These are phyloP conservation scores for Ottelia alismoides DNA, from an alignment of 106 monocot genomes.

Conservation along the genomic window DNA sequence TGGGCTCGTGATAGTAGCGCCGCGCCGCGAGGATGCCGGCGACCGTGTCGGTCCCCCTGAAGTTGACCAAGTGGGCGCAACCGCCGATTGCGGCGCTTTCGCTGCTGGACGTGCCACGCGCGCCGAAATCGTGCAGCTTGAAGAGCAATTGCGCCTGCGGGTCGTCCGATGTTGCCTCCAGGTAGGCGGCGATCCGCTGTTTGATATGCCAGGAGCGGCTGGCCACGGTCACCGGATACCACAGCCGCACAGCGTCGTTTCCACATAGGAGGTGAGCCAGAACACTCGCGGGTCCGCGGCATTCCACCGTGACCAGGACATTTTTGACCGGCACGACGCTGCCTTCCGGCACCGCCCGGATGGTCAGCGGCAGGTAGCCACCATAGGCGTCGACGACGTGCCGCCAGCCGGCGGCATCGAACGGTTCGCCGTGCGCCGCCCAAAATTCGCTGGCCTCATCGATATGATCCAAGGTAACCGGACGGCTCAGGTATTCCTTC, in stretches of 20 bases:
- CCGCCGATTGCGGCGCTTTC: neutral
- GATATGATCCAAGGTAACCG: neutral
- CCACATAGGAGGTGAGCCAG: neutral
- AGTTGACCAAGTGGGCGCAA: neutral
- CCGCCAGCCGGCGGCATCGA: neutral
- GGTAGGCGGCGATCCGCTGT: neutral
- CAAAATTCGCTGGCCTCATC: too few species aligned
- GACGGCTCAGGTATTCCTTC: neutral
- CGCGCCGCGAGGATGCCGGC: neutral
- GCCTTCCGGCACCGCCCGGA: neutral
- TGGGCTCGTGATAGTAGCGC: neutral
- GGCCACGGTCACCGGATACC: neutral
- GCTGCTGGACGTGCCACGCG: neutral
- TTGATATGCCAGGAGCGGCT: neutral
- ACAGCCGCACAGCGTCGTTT: neutral
- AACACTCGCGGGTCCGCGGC: neutral
- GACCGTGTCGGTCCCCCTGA: neutral
- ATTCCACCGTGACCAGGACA: neutral
- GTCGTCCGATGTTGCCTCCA: neutral
- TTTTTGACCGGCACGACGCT: neutral
- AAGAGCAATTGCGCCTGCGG: neutral
- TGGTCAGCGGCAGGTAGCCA: neutral
- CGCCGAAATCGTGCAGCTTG: slow-evolving; percentile 1
- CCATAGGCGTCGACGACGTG: neutral
- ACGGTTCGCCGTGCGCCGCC: neutral